These are phyloP conservation scores for Sesbania bispinosa DNA, from an alignment of 306 rosid species.

Conservation along the genomic window DNA sequence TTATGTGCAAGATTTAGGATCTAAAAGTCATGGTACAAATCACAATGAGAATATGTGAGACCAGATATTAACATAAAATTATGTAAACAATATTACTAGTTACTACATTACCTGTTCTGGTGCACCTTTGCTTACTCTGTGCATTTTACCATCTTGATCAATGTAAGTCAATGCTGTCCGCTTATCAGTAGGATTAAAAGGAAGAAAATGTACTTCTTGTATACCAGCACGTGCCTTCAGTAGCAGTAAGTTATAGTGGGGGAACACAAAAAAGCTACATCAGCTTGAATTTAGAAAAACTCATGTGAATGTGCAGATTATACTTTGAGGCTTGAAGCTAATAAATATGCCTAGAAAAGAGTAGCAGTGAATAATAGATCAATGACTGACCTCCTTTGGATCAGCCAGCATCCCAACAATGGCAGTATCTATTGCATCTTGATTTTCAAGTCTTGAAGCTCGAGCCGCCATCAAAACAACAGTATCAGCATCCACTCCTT, in stretches of 20 bases:
- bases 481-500: constrained; percentile 88
- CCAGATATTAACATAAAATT: background rate
- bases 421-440: constrained; percentile 96
- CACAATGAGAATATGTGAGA: constrained; percentile 25
- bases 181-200: constrained; percentile 97
- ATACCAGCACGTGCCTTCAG: constrained; percentile 87
- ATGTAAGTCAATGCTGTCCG: constrained; percentile 92
- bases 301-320: background rate
- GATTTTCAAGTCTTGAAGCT: constrained; percentile 93
- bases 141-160: constrained; percentile 86
- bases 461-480: constrained; percentile 97
- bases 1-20: constrained; percentile 90
- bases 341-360: background rate
- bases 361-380: background rate
- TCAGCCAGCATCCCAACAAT: constrained; percentile 97
- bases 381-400: constrained; percentile 80
- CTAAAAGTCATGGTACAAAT: constrained; percentile 41
- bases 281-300: constrained; percentile 11
- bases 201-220: constrained; percentile 95
- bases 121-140: constrained; percentile 97
- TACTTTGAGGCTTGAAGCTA: background rate
- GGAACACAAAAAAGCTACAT: background rate
- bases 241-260: constrained; percentile 24
- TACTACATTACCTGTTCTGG: constrained; percentile 77
- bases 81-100: background rate